Percentiles rank a stretch among this genome's conserved stretches.
phyloP scores from a whole-genome alignment of 202 grass and related monocot genomes.

The Digitaria exilis region DNA sequence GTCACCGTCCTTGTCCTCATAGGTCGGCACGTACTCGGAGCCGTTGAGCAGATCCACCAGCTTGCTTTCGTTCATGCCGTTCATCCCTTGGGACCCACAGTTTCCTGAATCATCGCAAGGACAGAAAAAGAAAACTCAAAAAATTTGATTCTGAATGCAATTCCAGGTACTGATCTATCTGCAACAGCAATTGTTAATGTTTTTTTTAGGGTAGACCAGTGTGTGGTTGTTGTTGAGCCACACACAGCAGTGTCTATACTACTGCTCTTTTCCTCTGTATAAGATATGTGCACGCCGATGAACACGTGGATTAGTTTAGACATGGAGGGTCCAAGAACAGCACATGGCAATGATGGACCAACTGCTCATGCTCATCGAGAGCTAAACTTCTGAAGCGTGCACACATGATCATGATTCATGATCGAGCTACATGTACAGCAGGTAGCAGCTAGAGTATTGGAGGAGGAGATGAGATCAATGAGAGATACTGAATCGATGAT shows the following conservation, averaged over 20 bases:
- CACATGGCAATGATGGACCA: conserved; percentile 51
- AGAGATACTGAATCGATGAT: not conserved
- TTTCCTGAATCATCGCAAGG: conserved; percentile 40
- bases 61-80: conserved; percentile 75
- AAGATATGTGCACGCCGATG: conserved; percentile 27
- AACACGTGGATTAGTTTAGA: conserved; percentile 40
- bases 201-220: not conserved
- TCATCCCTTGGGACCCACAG: conserved; percentile 65
- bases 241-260: not conserved
- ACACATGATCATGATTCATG: conserved; percentile 38
- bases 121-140: not conserved
- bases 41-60: conserved; percentile 66
- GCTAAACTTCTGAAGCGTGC: conserved; percentile 28
- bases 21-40: conserved; percentile 77
- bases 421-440: conserved; percentile 26
- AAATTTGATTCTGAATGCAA: conserved; percentile 4
- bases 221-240: not conserved
- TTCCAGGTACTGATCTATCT: not conserved
- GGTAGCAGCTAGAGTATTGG: not conserved
- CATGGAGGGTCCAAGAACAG: not conserved
- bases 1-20: conserved; percentile 88
- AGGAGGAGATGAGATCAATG: not conserved
- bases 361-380: conserved; percentile 5
- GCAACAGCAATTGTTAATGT: not conserved
- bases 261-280: not conserved